These are phyloP conservation scores for Curvularia verruculosa DNA, from an alignment of 2,329 filamentous ascomycete genomes.

Conservation along the genomic window DNA sequence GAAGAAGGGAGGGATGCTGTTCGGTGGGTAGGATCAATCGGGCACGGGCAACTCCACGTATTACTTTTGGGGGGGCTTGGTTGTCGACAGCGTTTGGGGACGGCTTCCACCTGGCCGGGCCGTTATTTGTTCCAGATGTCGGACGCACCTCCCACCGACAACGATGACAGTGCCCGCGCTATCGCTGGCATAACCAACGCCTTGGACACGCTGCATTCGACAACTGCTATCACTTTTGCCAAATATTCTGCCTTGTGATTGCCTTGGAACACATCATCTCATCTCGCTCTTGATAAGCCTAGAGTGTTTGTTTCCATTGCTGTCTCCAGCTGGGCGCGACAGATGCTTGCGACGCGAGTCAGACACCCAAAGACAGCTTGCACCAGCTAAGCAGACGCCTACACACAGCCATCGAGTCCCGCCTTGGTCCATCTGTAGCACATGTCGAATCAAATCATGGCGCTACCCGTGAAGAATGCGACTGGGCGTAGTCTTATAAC, in stretches of 20 bases:
- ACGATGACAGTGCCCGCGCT: conserved; percentile 10
- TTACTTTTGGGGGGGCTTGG: conserved; percentile 18
- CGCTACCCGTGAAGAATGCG: background rate
- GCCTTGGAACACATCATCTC: background rate
- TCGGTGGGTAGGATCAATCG: background rate
- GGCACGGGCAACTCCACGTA: conserved; percentile 8
- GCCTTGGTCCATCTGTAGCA: background rate
- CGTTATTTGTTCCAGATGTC: conserved; percentile 28
- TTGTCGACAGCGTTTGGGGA: conserved; percentile 27
- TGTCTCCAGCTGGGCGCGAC: background rate
- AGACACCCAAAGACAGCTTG: conserved; percentile 1
- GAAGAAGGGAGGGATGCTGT: conserved; percentile 5
- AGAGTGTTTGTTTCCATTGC: background rate
- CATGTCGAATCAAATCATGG: background rate
- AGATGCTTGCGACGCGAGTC: background rate
- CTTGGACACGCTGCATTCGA: background rate
- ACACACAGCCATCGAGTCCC: background rate
- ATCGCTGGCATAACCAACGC: conserved; percentile 18
- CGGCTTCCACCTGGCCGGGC: conserved; percentile 30
- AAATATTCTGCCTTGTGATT: background rate
- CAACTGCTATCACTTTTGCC: background rate
- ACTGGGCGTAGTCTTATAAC: background rate
- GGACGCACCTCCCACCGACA: conserved; percentile 19
- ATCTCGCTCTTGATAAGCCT: background rate
- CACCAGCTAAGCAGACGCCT: background rate